Evolutionary conservation across 163 green algal species (phyloP), one percentile per base, ranked within the genome.

Genomic region (Smithsoniella earleae): DNA sequence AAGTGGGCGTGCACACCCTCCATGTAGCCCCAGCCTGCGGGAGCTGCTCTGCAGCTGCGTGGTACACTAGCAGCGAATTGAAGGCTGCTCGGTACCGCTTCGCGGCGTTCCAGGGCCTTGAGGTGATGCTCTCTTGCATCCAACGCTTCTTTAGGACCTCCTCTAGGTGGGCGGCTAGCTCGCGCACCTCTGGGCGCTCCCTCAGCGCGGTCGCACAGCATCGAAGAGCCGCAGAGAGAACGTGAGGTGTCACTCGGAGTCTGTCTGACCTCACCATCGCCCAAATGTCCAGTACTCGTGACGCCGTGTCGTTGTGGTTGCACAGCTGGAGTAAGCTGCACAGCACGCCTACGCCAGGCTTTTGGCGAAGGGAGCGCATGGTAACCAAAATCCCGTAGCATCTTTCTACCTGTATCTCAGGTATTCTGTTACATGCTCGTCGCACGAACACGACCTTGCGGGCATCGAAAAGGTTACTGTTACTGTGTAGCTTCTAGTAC

Each of bases 291-390:
- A 69, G 20, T 6, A 69, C 58, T 0, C 58, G 58, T 30, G 34
- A 3, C n/a, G 58, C 20, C 5, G 58, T 69, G 58, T 69, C 58
- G 16, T 43, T n/a, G 16, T 33, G 58, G 3, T 30, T 33, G 25
- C 58, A 69, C 58, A 69, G n/a, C 25, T 69, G 58, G 30, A 69
- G 58, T 16, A 69, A 31, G 25, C 43, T 69, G 58, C 58, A 69
- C n/a, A 69, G 58, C 25, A 34, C 25, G 20, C 58, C 58, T 18
- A 69, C 58, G 10, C 58, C 58, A 16, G 58, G 58, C 58, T 69
- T 69, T 18, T 45, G 22, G 3, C 58, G 58, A 18, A n/a, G 18
- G 6, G 58, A 30, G 3, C 58, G 25, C 27, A 69, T 30, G 16
- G 58, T 36, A 16, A 1, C 31, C 20, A 69, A 31, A 30, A 69